Conservation (phyloP, 495 filamentous ascomycete species). For the Viridothelium virens region DNA sequence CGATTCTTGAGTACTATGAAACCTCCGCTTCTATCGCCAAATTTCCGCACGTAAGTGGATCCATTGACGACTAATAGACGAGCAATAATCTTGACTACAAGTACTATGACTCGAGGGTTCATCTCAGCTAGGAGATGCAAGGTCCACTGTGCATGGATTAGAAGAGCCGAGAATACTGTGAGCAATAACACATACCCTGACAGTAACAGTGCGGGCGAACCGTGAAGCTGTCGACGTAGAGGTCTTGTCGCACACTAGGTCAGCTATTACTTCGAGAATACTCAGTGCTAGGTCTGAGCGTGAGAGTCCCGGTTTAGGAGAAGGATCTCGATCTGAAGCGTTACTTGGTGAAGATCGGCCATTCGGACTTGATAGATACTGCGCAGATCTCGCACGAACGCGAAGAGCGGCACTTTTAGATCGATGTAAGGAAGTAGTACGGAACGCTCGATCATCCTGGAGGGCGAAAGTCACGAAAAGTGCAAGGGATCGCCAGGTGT, state of each 20-base stretch:
- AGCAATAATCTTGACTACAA: slow-evolving; percentile 76
- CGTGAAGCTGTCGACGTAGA: slow-evolving; percentile 62
- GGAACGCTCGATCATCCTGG: slow-evolving; percentile 50
- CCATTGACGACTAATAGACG: slow-evolving; percentile 80
- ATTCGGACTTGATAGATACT: slow-evolving; percentile 1
- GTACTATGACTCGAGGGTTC: slow-evolving; percentile 71
- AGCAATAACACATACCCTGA: slow-evolving; percentile 59
- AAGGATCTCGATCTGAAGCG: not conserved
- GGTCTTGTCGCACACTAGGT: slow-evolving; percentile 66
- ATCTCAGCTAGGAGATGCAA: slow-evolving; percentile 85
- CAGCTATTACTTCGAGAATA: slow-evolving; percentile 74
- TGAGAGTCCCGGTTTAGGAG: slow-evolving; percentile 20
- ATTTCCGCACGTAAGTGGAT: slow-evolving; percentile 69
- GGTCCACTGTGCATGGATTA: slow-evolving; percentile 64
- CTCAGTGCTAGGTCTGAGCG: slow-evolving; percentile 56
- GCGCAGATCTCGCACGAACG: slow-evolving; percentile 19
- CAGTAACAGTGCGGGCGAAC: slow-evolving; percentile 91
- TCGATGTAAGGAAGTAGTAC: slow-evolving; percentile 46
- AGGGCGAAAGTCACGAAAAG: slow-evolving; percentile 89
- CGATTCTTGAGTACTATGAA: slow-evolving; percentile 75
- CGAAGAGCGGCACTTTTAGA: slow-evolving; percentile 33
- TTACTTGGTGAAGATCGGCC: not conserved
- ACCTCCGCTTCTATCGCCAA: slow-evolving; percentile 74
- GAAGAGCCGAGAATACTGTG: not conserved
- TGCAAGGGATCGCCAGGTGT: slow-evolving; percentile 77